A percentile compares a stretch with the other conserved stretches of the same genome.
These are phyloP conservation scores for Aspergillus incahuasiensis DNA, from an alignment of 495 filamentous ascomycete species.

Conservation along the genomic window DNA sequence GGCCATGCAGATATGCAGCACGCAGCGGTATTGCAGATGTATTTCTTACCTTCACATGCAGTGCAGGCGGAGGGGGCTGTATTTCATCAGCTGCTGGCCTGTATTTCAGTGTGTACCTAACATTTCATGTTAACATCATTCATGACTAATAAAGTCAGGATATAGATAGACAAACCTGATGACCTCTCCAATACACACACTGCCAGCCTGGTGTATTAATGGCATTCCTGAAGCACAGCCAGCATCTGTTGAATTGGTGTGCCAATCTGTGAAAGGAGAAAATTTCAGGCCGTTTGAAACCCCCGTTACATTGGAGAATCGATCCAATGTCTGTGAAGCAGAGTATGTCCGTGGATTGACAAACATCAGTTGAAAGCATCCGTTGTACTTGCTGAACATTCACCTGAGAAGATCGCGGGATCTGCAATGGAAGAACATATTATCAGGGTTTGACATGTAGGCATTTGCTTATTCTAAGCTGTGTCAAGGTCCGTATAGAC, in stretches of 20 bases:
- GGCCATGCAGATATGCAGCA: conserved; percentile 92
- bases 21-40: conserved; percentile 85
- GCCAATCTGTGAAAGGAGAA: conserved; percentile 41
- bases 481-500: too few relatives aligned
- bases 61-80: conserved; percentile 69
- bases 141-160: background rate
- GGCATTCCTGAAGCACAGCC: conserved; percentile 58
- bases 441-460: background rate
- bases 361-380: conserved; percentile 48
- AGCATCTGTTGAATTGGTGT: conserved; percentile 18
- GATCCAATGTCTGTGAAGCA: conserved; percentile 40
- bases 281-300: conserved; percentile 24
- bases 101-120: conserved; percentile 86
- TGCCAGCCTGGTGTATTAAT: conserved; percentile 81
- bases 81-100: conserved; percentile 84
- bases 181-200: conserved; percentile 88
- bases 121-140: background rate
- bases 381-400: background rate
- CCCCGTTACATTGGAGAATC: conserved; percentile 17
- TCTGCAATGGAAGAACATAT: background rate
- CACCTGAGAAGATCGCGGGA: too few relatives aligned
- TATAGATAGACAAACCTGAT: conserved; percentile 48
- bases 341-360: conserved; percentile 47
- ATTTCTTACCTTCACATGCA: conserved; percentile 86
- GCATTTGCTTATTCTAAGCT: too few relatives aligned